phyloP scores from a whole-genome alignment of 495 filamentous ascomycete genomes.

The Cercophora sp. region DNA sequence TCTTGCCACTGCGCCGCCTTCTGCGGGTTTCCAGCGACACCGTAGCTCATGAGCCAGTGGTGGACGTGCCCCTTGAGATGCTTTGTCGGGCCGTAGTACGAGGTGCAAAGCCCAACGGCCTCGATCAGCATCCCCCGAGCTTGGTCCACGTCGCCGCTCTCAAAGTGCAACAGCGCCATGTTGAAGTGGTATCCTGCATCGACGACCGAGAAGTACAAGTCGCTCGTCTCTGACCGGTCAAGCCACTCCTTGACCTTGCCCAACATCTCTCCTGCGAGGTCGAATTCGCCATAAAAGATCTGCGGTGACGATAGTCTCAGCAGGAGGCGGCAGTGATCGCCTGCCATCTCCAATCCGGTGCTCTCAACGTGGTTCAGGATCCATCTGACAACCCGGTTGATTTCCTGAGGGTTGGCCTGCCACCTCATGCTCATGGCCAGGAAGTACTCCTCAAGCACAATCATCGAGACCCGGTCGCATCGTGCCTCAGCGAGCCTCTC shows the following conservation, averaged over 20 bases:
- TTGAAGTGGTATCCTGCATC: background rate
- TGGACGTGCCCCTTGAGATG: background rate
- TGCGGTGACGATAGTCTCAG: slow-evolving; percentile 11
- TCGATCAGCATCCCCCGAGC: background rate
- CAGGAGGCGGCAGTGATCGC: slow-evolving; percentile 15
- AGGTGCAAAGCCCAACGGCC: background rate
- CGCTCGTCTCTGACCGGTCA: background rate
- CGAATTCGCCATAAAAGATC: slow-evolving; percentile 9
- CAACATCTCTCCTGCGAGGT: slow-evolving; percentile 9
- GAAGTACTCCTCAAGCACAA: slow-evolving; percentile 12
- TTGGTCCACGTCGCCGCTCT: background rate
- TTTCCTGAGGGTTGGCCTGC: slow-evolving; percentile 1
- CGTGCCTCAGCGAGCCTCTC: background rate
- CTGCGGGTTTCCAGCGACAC: background rate
- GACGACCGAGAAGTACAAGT: background rate
- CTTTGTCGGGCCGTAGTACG: background rate
- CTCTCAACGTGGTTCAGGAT: background rate
- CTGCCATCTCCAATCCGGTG: background rate
- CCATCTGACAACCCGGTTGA: slow-evolving; percentile 9
- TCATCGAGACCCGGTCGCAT: background rate
- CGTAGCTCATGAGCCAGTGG: slow-evolving; percentile 1
- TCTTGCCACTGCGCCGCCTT: background rate
- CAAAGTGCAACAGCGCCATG: background rate
- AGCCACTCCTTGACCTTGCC: slow-evolving; percentile 1
- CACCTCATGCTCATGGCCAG: slow-evolving; percentile 9